Evolutionary conservation across 371 early-diverging fungal species (phyloP), one percentile per base, ranked within the genome.

Genomic region (Mycotypha africana): DNA sequence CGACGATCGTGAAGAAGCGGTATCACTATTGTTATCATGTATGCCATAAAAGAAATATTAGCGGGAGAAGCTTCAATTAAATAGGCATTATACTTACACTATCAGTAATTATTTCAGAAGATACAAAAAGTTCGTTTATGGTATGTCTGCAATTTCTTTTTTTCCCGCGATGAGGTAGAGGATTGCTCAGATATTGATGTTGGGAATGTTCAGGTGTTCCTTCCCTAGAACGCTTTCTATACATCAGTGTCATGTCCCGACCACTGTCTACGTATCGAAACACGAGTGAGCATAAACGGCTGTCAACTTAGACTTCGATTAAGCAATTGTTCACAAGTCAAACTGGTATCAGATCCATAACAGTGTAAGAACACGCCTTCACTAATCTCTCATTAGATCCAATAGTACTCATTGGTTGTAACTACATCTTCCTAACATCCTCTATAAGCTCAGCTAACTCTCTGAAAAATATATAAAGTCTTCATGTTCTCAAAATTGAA

Each of bases 71-170:
- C 36, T 42, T 26, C 41, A 42, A n/a, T 42, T n/a, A 37, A 15
- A 36, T 42, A 36, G 42, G 36, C 15, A 42, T 7, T 49, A 42
- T 49, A 49, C 43, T 49, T 49, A 49, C 41, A 38, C 9, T 6
- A 42, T 43, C 50, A 49, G 50, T 37, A 38, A 38, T 42, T 49
- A 43, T 23, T 42, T 49, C 50, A 49, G 43, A 49, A 43, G 31
- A 22, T 49, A 49, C 43, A 42, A 43, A 49, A 22, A 38, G 15
- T 21, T 49, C 31, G 50, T 1, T n/a, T 49, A 23, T 38, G 31
- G 28, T 26, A 26, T 4, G 15, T 42, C 28, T 33, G 37, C 37
- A 36, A 36, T 49, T 26, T 49, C 35, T 49, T 49, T 49, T 49
- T 49, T 20, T n/a, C 36, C 42, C 38, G 47, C 38, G 32, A 14